A percentile compares a stretch with the other conserved stretches of the same genome.
Evolutionary conservation across 1,284 basidiomycete species (phyloP).

Genomic region (Irpex sp.): DNA sequence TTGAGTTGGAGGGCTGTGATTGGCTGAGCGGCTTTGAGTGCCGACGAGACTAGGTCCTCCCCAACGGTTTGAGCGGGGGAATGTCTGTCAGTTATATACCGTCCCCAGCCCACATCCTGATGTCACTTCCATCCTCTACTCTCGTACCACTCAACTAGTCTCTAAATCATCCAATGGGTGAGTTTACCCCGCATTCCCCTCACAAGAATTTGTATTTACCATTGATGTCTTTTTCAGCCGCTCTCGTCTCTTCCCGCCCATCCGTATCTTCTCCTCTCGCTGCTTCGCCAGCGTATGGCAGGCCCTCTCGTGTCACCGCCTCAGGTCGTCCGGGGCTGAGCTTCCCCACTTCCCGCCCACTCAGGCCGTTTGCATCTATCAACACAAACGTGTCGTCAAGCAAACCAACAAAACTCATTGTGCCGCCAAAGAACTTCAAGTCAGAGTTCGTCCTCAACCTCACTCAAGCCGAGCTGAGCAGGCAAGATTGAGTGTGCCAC

Average conservation of each 20-base stretch:
- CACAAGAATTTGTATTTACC: background rate
- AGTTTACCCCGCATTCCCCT: background rate
- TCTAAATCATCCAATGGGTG: slow-evolving; percentile 2
- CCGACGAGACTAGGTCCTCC: background rate
- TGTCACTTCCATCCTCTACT: background rate
- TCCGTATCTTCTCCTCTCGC: slow-evolving; percentile 62
- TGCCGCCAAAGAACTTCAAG: slow-evolving; percentile 68
- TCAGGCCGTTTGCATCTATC: slow-evolving; percentile 72
- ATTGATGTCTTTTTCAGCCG: slow-evolving; percentile 14
- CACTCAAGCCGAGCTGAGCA: slow-evolving; percentile 75
- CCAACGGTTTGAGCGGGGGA: background rate
- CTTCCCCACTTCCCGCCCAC: slow-evolving; percentile 67
- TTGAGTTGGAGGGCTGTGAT: slow-evolving; percentile 1
- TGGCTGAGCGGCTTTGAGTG: background rate
- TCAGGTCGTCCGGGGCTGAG: slow-evolving; percentile 25
- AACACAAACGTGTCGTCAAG: slow-evolving; percentile 30
- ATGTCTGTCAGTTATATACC: background rate
- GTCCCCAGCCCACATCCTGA: slow-evolving; percentile 3
- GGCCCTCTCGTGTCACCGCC: slow-evolving; percentile 22
- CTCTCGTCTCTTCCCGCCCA: slow-evolving; percentile 23
- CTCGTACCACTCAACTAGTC: slow-evolving; percentile 5
- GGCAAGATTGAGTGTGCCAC: slow-evolving; percentile 49
- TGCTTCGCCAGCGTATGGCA: slow-evolving; percentile 16
- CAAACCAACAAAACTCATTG: slow-evolving; percentile 65
- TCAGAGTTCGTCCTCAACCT: slow-evolving; percentile 72